Percentiles rank a stretch among this genome's conserved stretches.
Conservation (phyloP, 805 yeast species). For the Saturnispora kantuleensis region DNA sequence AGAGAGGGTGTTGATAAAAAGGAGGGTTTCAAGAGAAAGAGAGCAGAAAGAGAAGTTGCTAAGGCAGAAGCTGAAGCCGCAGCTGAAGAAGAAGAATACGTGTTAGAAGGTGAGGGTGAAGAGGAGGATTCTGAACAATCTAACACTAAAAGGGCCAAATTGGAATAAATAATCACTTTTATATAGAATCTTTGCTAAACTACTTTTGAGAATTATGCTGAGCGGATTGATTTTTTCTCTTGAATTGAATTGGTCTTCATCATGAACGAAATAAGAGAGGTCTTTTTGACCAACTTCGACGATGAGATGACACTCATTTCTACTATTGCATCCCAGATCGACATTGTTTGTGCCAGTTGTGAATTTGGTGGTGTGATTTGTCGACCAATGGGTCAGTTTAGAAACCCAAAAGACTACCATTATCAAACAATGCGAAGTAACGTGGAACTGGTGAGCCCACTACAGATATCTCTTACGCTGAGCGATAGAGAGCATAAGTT, state of each 20-base stretch:
- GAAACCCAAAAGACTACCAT: slow-evolving; percentile 84
- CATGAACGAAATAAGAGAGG: slow-evolving; percentile 40
- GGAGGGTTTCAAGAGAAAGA: slow-evolving; percentile 42
- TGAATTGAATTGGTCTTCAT: background rate
- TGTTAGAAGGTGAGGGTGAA: slow-evolving; percentile 20
- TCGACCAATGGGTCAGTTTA: slow-evolving; percentile 89
- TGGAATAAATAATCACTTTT: too few relatives aligned
- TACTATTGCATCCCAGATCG: slow-evolving; percentile 45
- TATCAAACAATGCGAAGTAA: slow-evolving; percentile 91
- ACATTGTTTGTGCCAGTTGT: slow-evolving; percentile 64
- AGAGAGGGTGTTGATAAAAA: slow-evolving; percentile 50
- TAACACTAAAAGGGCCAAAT: background rate
- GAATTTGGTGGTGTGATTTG: slow-evolving; percentile 96
- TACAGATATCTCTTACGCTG: slow-evolving; percentile 77
- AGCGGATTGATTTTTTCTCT: background rate
- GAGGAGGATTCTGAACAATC: slow-evolving; percentile 16
- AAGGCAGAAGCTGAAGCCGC: slow-evolving; percentile 17
- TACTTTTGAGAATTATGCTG: background rate
- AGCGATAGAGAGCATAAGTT: slow-evolving; percentile 67
- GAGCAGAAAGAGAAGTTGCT: slow-evolving; percentile 37
- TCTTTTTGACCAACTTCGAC: slow-evolving; percentile 63
- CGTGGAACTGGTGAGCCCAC: slow-evolving; percentile 74
- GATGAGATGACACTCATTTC: slow-evolving; percentile 56
- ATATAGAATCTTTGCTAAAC: too few relatives aligned
- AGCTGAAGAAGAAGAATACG: slow-evolving; percentile 18